A percentile compares a stretch with the other conserved stretches of the same genome.
These are phyloP conservation scores for Cadophora malorum DNA, from an alignment of 2,329 filamentous ascomycete species.

Conservation along the genomic window DNA sequence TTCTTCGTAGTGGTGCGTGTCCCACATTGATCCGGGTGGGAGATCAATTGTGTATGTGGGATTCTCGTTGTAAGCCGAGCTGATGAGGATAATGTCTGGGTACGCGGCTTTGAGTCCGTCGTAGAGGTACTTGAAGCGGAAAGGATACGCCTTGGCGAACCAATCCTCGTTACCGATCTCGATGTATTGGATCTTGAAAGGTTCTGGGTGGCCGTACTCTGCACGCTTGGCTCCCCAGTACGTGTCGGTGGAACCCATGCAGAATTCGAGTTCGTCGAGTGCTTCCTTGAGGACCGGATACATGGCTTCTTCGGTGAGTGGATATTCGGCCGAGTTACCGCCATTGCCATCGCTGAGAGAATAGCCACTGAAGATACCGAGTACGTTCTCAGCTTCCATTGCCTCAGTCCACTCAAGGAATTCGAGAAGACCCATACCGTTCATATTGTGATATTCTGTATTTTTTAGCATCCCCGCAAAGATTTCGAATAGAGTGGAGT, in stretches of 20 bases:
- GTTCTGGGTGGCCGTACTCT: constrained; percentile 55
- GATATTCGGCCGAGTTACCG: constrained; percentile 47
- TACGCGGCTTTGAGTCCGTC: constrained; percentile 49
- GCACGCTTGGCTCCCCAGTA: constrained; percentile 53
- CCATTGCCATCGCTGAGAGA: constrained; percentile 49
- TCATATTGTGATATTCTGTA: constrained; percentile 48
- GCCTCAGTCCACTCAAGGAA: constrained; percentile 51
- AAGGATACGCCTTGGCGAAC: constrained; percentile 48
- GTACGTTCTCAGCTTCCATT: constrained; percentile 52
- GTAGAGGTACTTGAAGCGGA: constrained; percentile 55
- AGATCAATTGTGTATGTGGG: constrained; percentile 45
- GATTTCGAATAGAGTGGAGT: neutral
- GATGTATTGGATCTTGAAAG: constrained; percentile 56
- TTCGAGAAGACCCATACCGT: constrained; percentile 51
- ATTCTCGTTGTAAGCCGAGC: constrained; percentile 34
- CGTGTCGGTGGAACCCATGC: constrained; percentile 52
- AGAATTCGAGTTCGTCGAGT: constrained; percentile 58
- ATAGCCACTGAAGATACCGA: constrained; percentile 55
- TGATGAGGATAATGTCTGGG: constrained; percentile 50
- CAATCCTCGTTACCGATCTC: constrained; percentile 52
- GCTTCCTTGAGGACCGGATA: constrained; percentile 54
- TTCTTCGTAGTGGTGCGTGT: constrained; percentile 34
- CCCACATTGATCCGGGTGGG: constrained; percentile 31
- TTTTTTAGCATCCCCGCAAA: constrained; percentile 25
- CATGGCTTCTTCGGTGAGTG: constrained; percentile 28